Conservation (phyloP, 2,329 filamentous ascomycete genomes). For the Clonostachys sp. region DNA sequence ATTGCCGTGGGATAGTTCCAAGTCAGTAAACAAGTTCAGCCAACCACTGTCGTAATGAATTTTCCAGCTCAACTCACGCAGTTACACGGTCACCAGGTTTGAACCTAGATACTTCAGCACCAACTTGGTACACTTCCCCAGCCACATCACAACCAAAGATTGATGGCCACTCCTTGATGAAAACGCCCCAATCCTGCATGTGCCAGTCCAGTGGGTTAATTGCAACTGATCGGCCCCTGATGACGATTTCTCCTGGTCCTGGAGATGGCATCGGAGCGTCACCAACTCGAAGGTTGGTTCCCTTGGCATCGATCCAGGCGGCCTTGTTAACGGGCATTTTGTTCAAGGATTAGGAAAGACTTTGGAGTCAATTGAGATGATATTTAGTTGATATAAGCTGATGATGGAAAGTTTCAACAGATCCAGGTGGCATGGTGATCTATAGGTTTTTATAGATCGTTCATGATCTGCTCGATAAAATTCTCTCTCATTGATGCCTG, state of each 20-base stretch:
- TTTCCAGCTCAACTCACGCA: constrained; percentile 1
- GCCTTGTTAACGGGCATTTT: constrained; percentile 3
- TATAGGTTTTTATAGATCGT: too few species aligned
- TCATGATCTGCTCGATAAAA: too few species aligned
- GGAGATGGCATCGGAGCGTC: constrained; percentile 12
- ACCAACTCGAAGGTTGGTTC: constrained; percentile 11
- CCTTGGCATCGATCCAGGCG: constrained; percentile 12
- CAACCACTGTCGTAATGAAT: too few species aligned
- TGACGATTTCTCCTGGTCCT: constrained; percentile 9
- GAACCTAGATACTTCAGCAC: constrained; percentile 10
- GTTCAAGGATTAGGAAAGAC: too few species aligned
- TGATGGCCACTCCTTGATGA: constrained; percentile 21
- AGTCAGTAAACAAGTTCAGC: too few species aligned
- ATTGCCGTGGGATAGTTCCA: too few species aligned
- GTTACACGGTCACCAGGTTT: constrained; percentile 18
- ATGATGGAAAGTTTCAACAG: too few species aligned
- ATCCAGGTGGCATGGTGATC: too few species aligned
- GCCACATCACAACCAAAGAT: constrained; percentile 21
- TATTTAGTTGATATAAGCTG: too few species aligned
- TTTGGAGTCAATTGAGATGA: too few species aligned
- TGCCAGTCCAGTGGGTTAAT: constrained; percentile 20
- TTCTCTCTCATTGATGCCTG: too few species aligned
- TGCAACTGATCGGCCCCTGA: constrained; percentile 14
- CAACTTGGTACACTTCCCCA: constrained; percentile 19
- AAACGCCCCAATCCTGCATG: constrained; percentile 20